Percentiles rank a stretch among this genome's conserved stretches.
Conservation (phyloP, 306 rosid species). For the Rosa chinensis region DNA sequence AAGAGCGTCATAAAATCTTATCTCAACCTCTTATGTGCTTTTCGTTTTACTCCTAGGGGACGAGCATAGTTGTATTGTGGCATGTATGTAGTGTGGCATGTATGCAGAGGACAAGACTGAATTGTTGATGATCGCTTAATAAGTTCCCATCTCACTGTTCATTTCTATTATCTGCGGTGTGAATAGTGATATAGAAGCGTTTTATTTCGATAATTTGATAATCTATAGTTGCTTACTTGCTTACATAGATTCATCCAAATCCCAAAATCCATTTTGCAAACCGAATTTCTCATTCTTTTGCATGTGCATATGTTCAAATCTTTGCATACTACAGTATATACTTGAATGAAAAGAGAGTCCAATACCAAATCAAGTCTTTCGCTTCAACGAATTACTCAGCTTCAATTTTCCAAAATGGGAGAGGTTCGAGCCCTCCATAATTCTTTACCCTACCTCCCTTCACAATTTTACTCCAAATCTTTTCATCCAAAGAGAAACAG, state of each 20-base stretch:
- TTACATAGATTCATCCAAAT: background rate
- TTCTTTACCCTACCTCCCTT: background rate
- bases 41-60: background rate
- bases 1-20: constrained; percentile 13
- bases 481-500: too few relatives aligned
- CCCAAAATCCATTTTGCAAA: background rate
- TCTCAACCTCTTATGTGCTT: background rate
- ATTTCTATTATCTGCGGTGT: background rate
- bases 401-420: background rate
- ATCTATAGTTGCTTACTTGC: background rate
- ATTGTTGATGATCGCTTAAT: background rate
- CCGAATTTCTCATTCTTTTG: background rate
- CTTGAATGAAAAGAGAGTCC: background rate
- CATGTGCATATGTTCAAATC: background rate
- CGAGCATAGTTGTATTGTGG: background rate
- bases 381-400: background rate
- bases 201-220: background rate
- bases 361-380: background rate
- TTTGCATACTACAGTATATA: background rate
- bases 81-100: background rate
- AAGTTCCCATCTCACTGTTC: background rate
- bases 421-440: background rate
- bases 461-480: too few relatives aligned
- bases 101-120: background rate
- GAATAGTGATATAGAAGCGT: background rate